Conservation (phyloP, 2,329 filamentous ascomycete species). For the Trichoderma hamatum region DNA sequence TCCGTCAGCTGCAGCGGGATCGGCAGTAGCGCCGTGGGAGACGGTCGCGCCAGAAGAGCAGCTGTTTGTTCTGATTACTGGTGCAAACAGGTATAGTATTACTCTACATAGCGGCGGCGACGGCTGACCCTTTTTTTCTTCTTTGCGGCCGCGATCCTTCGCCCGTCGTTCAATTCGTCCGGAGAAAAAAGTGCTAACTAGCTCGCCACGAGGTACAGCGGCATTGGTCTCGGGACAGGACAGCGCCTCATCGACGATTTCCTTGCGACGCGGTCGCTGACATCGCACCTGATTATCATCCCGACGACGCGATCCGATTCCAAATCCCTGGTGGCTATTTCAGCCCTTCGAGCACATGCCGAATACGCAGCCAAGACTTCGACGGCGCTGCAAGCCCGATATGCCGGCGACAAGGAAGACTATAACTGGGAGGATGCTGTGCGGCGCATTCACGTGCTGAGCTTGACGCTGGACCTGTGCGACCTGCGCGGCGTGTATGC, state of each 20-base stretch:
- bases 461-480: slow-evolving; percentile 63
- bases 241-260: slow-evolving; percentile 90
- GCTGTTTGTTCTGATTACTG: slow-evolving; percentile 74
- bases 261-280: slow-evolving; percentile 66
- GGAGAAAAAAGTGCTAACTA: background rate
- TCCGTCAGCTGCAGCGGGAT: background rate
- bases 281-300: slow-evolving; percentile 74
- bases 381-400: slow-evolving; percentile 42
- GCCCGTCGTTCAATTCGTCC: background rate
- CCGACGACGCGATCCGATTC: slow-evolving; percentile 76
- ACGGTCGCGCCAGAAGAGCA: slow-evolving; percentile 46
- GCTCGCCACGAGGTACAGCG: slow-evolving; percentile 56
- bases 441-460: slow-evolving; percentile 59
- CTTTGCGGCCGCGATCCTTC: background rate
- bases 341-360: slow-evolving; percentile 62
- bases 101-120: background rate
- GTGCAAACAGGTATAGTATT: slow-evolving; percentile 74
- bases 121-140: background rate
- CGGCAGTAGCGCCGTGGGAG: slow-evolving; percentile 42
- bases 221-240: slow-evolving; percentile 82
- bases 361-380: slow-evolving; percentile 48
- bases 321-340: slow-evolving; percentile 75
- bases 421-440: slow-evolving; percentile 45
- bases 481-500: slow-evolving; percentile 55
- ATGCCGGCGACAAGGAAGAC: slow-evolving; percentile 35